Evolutionary conservation across 2,329 filamentous ascomycete genomes (phyloP), one percentile per base, ranked within the genome.

Genomic region (Shiraia sp.): DNA sequence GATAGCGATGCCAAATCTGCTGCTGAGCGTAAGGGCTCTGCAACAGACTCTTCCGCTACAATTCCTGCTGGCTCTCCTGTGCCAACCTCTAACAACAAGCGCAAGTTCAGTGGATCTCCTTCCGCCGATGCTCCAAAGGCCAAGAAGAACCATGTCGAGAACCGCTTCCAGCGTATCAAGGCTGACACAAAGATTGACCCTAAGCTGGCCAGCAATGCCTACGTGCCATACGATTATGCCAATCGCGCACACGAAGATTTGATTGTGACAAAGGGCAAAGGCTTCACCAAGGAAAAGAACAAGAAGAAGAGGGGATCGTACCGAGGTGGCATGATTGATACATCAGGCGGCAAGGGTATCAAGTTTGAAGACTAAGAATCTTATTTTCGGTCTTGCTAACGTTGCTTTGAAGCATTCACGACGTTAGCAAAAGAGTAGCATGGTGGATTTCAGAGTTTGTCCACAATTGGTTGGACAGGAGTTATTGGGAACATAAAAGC

Each of bases 261-360:
- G 50, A 88, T 90, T 34, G 81, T 96, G 27, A 97, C 92, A 23
- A 89, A 87, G 68, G 93, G 93, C 61, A 97, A 96, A 75, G 90
- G 90, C 3, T 99, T 99, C 74, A 97, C 92, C 46, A 99, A 99
- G 78, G 93, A 97, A 77, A 99, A 99, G 84, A 99, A 99, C 75
- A 99, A 99, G 68, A 73, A 74, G 63, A 75, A 76, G 66, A 80
- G 84, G 58, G 93, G 93, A 36, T 89, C 86, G 54, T 99, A 96
- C 78, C 84, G 87, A 33, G 93, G 93, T 31, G 93, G 93, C 6
- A 72, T 80, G 37, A 95, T 99, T 61, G 91, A 99, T 66, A 87
- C 92, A 38, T 73, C 79, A 10, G 83, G 85, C 14, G 86, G 87
- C 52, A 91, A 92, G 72, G 87, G 88, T 44, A 87, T 96, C 75